These are phyloP conservation scores for Globisporangium irregulare DNA, from an alignment of 352 stramenopile genomes.

Conservation along the genomic window DNA sequence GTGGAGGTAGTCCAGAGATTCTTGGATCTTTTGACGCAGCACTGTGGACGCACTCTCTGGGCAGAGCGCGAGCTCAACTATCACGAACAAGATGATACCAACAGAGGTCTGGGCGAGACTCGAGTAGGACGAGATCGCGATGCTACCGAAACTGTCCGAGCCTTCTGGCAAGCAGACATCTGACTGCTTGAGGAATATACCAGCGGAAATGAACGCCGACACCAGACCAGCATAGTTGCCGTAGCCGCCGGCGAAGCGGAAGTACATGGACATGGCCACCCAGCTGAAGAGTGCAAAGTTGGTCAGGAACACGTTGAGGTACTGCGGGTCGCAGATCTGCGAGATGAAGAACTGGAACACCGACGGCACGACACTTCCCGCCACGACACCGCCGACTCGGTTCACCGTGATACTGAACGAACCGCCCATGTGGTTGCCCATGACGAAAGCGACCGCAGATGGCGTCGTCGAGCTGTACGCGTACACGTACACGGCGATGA, in stretches of 20 bases:
- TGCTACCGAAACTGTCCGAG: conserved; percentile 32
- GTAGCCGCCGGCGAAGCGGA: conserved; percentile 64
- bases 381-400: conserved; percentile 75
- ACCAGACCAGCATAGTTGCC: conserved; percentile 76
- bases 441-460: conserved; percentile 65
- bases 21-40: conserved; percentile 68
- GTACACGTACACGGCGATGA: conserved; percentile 75
- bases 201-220: conserved; percentile 67
- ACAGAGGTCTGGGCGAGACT: conserved; percentile 75
- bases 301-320: conserved; percentile 44
- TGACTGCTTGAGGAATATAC: conserved; percentile 56
- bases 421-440: conserved; percentile 74
- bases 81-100: conserved; percentile 71
- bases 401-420: conserved; percentile 81
- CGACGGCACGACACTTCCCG: conserved; percentile 73
- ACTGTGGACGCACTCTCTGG: conserved; percentile 65
- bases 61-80: conserved; percentile 62
- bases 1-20: conserved; percentile 66
- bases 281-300: conserved; percentile 64
- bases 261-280: conserved; percentile 75
- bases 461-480: conserved; percentile 65
- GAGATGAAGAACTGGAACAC: conserved; percentile 85
- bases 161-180: conserved; percentile 47
- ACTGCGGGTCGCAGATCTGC: conserved; percentile 50
- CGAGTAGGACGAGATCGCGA: conserved; percentile 75